phyloP scores from a whole-genome alignment of 768 basidiomycete genomes.

The Boletales sp. region DNA sequence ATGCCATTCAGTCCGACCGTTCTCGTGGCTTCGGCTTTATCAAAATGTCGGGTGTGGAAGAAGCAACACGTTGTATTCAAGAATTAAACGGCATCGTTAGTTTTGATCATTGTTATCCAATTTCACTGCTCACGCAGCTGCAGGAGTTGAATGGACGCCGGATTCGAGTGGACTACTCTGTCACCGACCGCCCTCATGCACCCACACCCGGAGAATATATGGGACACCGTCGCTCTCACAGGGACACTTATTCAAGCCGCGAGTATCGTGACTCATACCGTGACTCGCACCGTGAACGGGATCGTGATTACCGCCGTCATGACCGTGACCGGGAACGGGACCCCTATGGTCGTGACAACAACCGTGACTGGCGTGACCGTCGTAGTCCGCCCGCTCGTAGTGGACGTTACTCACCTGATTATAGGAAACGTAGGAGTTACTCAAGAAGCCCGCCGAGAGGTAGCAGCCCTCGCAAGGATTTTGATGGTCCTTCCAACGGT shows the following conservation, averaged over 20 bases:
- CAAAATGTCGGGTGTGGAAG: constrained; percentile 85
- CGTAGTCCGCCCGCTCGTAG: constrained; percentile 69
- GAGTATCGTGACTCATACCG: constrained; percentile 47
- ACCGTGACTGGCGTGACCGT: constrained; percentile 75
- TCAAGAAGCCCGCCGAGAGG: constrained; percentile 79
- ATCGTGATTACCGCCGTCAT: constrained; percentile 38
- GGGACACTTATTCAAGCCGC: constrained; percentile 43
- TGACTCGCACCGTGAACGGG: constrained; percentile 44
- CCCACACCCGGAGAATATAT: constrained; percentile 98
- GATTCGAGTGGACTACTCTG: constrained; percentile 96
- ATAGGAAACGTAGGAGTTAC: constrained; percentile 71
- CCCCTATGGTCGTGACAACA: constrained; percentile 65
- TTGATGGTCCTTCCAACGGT: constrained; percentile 41
- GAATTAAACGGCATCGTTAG: constrained; percentile 90
- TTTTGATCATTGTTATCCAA: constrained; percentile 6
- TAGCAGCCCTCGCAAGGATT: constrained; percentile 53
- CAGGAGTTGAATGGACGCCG: constrained; percentile 93
- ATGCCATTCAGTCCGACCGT: constrained; percentile 68
- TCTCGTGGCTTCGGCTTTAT: constrained; percentile 99
- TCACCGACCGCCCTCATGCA: constrained; percentile 89
- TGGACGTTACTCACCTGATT: constrained; percentile 73
- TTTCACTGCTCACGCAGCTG: constrained; percentile 4
- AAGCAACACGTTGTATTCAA: constrained; percentile 82
- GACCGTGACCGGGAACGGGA: constrained; percentile 52
- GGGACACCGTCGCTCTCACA: constrained; percentile 72